Percentiles rank a stretch among this genome's conserved stretches.
These are phyloP conservation scores for Fraxinus cuspidata DNA, from an alignment of 257 asterid species.

Conservation along the genomic window DNA sequence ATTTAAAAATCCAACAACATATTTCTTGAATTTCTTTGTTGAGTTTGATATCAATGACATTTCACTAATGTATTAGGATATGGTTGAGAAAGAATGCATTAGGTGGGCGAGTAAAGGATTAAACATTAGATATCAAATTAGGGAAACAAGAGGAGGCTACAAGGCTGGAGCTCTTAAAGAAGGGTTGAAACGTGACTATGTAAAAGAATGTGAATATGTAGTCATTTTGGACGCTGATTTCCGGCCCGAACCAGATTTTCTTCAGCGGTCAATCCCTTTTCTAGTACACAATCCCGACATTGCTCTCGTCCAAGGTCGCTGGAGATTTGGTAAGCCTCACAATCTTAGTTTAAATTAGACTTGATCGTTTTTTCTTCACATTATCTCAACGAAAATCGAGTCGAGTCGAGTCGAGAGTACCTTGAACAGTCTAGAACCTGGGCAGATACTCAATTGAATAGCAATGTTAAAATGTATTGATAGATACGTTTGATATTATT, in stretches of 20 bases:
- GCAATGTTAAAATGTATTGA: no score
- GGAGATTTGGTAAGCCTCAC: conserved; percentile 50
- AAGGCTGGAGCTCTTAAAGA: conserved; percentile 67
- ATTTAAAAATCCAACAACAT: no score
- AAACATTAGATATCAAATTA: conserved; percentile 48
- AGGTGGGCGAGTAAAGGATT: conserved; percentile 66
- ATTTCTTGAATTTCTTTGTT: background rate
- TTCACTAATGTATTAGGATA: conserved; percentile 35
- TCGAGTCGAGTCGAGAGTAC: no score
- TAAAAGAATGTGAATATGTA: conserved; percentile 55
- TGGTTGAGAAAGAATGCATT: conserved; percentile 57
- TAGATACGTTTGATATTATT: no score
- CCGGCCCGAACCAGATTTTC: conserved; percentile 59
- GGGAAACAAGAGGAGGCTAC: conserved; percentile 58
- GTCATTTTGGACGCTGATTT: conserved; percentile 63
- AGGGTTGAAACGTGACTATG: conserved; percentile 50
- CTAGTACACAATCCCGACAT: conserved; percentile 44
- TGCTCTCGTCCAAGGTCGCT: conserved; percentile 62
- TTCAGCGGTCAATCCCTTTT: conserved; percentile 50
- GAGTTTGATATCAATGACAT: background rate
- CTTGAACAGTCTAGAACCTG: no score
- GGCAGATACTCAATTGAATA: no score
- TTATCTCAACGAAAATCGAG: background rate
- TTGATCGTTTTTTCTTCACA: background rate
- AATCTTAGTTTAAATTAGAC: background rate